A percentile compares a stretch with the other conserved stretches of the same genome.
Evolutionary conservation across 2,329 filamentous ascomycete species (phyloP).

Genomic region (Colletotrichum sp.): DNA sequence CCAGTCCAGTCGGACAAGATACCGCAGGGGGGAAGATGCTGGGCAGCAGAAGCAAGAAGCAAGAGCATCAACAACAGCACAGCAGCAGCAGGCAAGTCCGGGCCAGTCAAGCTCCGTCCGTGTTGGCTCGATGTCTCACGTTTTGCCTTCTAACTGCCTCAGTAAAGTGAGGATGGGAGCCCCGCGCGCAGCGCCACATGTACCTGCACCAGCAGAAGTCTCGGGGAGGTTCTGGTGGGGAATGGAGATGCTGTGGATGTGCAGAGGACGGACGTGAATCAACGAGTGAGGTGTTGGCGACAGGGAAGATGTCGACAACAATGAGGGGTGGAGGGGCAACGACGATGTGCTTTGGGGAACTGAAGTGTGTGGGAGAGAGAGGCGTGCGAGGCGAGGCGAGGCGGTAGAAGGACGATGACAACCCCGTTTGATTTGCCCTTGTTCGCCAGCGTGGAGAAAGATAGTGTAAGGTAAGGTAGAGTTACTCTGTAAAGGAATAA

Average conservation of each 20-base stretch:
- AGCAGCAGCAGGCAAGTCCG: not conserved
- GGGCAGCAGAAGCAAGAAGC: not conserved
- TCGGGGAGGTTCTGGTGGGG: not conserved
- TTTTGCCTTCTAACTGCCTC: conserved; percentile 17
- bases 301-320: conserved; percentile 19
- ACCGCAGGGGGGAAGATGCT: not conserved
- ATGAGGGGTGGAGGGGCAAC: conserved; percentile 2
- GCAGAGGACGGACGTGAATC: not conserved
- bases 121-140: conserved; percentile 19
- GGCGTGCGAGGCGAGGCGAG: not conserved
- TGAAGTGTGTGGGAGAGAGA: not conserved
- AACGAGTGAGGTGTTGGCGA: conserved; percentile 12
- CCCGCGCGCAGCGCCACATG: conserved; percentile 11
- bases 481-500: not conserved
- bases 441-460: not conserved
- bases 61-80: not conserved
- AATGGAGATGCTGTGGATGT: not conserved
- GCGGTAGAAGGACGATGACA: not conserved
- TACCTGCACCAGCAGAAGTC: not conserved
- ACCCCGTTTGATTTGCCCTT: not conserved
- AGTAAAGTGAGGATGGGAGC: conserved; percentile 13
- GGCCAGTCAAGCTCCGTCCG: conserved; percentile 18
- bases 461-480: not conserved
- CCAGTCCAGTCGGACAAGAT: conserved; percentile 5
- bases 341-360: not conserved